A percentile compares a stretch with the other conserved stretches of the same genome.
Evolutionary conservation across 768 basidiomycete genomes (phyloP).

Genomic region (Kwoniella dendrophila): DNA sequence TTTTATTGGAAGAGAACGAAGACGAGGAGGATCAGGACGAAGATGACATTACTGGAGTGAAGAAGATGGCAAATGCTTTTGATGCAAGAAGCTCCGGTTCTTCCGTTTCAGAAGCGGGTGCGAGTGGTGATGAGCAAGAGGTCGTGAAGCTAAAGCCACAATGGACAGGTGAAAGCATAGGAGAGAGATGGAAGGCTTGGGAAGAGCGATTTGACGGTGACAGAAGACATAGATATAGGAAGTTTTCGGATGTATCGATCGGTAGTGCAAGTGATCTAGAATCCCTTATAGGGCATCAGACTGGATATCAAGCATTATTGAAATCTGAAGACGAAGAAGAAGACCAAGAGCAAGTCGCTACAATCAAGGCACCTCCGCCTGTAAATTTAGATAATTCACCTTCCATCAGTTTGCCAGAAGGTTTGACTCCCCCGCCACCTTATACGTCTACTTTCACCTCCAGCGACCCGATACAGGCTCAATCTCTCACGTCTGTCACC

Average conservation of each 20-base stretch:
- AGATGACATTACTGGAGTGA: conserved; percentile 36
- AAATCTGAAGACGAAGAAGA: conserved; percentile 1
- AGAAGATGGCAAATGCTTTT: conserved; percentile 36
- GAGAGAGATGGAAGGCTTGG: conserved; percentile 31
- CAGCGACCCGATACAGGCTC: not conserved
- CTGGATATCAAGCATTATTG: not conserved
- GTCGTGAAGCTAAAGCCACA: conserved; percentile 24
- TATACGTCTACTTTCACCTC: conserved; percentile 38
- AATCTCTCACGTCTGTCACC: conserved; percentile 2
- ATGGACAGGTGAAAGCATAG: conserved; percentile 38
- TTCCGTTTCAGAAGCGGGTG: conserved; percentile 28
- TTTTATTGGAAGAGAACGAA: conserved; percentile 46
- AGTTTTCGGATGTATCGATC: conserved; percentile 12
- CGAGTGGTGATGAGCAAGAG: conserved; percentile 24
- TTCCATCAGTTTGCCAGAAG: not conserved
- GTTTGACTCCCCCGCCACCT: conserved; percentile 39
- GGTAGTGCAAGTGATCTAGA: conserved; percentile 39
- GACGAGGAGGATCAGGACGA: conserved; percentile 14
- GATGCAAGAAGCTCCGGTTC: conserved; percentile 32
- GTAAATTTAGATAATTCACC: not conserved
- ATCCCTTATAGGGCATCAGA: no score
- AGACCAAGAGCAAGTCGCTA: conserved; percentile 14
- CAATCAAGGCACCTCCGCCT: conserved; percentile 26
- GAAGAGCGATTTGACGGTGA: conserved; percentile 14
- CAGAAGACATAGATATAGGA: conserved; percentile 9